phyloP scores from a whole-genome alignment of 306 rosid genomes.

The Acacia confusa region DNA sequence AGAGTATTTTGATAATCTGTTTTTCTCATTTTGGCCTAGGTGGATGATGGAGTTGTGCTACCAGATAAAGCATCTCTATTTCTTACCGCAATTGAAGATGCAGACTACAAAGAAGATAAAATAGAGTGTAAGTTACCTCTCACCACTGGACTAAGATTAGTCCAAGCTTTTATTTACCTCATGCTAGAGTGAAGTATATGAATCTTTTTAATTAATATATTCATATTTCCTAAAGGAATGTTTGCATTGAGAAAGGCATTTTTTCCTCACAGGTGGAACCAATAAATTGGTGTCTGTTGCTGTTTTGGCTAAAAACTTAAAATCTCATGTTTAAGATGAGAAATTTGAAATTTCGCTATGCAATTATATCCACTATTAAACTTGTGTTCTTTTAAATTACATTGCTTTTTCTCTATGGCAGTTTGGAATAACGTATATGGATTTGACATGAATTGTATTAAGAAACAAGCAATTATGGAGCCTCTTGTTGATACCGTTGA shows the following conservation, averaged over 20 bases:
- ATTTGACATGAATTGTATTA: conserved; percentile 98
- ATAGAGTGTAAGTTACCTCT: conserved; percentile 76
- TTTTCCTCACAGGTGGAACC: neutral
- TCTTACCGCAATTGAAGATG: conserved; percentile 93
- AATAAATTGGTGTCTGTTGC: neutral
- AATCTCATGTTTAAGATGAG: neutral
- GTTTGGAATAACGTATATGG: conserved; percentile 98
- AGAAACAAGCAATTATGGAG: conserved; percentile 94
- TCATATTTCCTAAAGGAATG: neutral
- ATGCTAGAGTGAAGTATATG: conserved; percentile 14
- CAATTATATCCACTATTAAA: neutral
- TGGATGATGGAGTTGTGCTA: conserved; percentile 71
- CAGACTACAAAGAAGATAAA: conserved; percentile 97
- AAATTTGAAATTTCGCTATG: neutral
- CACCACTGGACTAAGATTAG: neutral
- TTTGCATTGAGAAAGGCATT: conserved; percentile 1
- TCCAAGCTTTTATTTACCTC: neutral
- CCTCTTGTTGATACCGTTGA: conserved; percentile 97
- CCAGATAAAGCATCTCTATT: conserved; percentile 88
- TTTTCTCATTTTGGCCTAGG: conserved; percentile 47
- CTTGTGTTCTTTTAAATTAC: neutral
- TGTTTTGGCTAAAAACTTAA: conserved; percentile 10
- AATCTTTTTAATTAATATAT: neutral
- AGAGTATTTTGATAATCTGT: neutral
- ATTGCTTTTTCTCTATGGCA: conserved; percentile 34